These are phyloP conservation scores for Quercus gilva DNA, from an alignment of 306 rosid genomes.

Conservation along the genomic window DNA sequence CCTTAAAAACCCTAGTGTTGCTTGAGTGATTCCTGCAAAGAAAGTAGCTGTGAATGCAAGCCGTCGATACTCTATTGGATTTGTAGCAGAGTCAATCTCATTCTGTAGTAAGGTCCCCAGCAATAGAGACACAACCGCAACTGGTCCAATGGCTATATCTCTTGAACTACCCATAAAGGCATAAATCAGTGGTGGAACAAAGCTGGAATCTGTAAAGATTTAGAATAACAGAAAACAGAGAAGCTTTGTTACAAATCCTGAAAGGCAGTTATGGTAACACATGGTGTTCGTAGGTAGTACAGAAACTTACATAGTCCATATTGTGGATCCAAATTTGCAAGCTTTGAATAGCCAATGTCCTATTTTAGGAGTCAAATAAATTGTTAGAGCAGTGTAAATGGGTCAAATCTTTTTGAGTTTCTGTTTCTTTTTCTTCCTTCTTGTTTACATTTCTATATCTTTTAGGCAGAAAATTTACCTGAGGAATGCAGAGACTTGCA, in stretches of 20 bases:
- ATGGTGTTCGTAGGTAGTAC: background rate
- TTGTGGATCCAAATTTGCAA: slow-evolving; percentile 84
- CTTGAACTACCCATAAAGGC: slow-evolving; percentile 97
- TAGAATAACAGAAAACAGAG: slow-evolving; percentile 8
- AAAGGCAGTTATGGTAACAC: slow-evolving; percentile 2
- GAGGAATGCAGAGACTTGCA: slow-evolving; percentile 98
- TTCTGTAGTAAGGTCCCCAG: slow-evolving; percentile 74
- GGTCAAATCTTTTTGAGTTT: background rate
- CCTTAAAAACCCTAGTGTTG: slow-evolving; percentile 85
- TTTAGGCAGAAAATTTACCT: slow-evolving; percentile 47
- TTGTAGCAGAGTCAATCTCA: slow-evolving; percentile 50
- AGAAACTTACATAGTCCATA: slow-evolving; percentile 82
- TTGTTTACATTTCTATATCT: background rate
- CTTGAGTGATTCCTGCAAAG: slow-evolving; percentile 93
- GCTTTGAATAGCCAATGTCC: slow-evolving; percentile 92
- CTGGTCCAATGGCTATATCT: slow-evolving; percentile 96
- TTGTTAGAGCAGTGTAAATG: slow-evolving; percentile 21
- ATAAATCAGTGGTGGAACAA: slow-evolving; percentile 92
- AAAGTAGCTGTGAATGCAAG: slow-evolving; percentile 98
- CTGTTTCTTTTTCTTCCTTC: background rate
- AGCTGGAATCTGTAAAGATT: slow-evolving; percentile 71
- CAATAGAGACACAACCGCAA: slow-evolving; percentile 93
- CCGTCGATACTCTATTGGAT: slow-evolving; percentile 55
- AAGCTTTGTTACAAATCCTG: slow-evolving; percentile 23
- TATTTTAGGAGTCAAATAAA: slow-evolving; percentile 33